Percentiles rank a stretch among this genome's conserved stretches.
Conservation (phyloP, 257 asterid species). For the Solanum pinnatisectum region DNA sequence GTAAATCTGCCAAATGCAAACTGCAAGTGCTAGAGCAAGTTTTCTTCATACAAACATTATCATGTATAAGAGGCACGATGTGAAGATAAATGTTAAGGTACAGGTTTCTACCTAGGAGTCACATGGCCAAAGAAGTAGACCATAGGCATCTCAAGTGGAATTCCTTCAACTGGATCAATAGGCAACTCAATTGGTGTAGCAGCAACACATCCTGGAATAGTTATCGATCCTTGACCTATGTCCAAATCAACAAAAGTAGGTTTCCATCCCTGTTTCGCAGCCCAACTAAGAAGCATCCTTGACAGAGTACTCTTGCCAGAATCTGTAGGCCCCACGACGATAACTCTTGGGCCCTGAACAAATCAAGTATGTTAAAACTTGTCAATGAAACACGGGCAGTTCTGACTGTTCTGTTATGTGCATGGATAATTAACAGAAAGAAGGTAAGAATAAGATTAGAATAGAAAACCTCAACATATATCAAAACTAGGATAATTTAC, state of each 20-base stretch:
- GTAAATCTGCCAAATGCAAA: not conserved
- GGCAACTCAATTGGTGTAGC: slow-evolving; percentile 95
- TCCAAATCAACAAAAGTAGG: slow-evolving; percentile 99
- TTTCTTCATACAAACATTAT: not conserved
- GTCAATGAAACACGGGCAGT: not conserved
- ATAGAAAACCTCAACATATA: not conserved
- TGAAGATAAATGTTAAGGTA: not conserved
- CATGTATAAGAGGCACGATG: not conserved
- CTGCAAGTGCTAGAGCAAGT: not conserved
- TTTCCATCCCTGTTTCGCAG: slow-evolving; percentile 98
- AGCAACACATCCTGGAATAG: slow-evolving; percentile 91
- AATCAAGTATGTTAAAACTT: not conserved
- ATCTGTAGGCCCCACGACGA: slow-evolving; percentile 96
- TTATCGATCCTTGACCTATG: slow-evolving; percentile 94
- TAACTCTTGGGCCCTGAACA: slow-evolving; percentile 89
- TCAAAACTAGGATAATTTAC: not conserved
- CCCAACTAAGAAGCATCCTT: slow-evolving; percentile 99
- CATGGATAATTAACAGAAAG: not conserved
- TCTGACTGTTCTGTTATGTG: not conserved
- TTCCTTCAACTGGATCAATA: slow-evolving; percentile 94
- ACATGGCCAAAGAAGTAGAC: slow-evolving; percentile 91
- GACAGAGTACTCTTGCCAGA: slow-evolving; percentile 96
- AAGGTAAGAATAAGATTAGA: not conserved
- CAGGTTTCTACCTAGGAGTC: slow-evolving; percentile 57
- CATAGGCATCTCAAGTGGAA: slow-evolving; percentile 96